Evolutionary conservation across 768 basidiomycete species (phyloP).

Genomic region (Myochromella boudieri): DNA sequence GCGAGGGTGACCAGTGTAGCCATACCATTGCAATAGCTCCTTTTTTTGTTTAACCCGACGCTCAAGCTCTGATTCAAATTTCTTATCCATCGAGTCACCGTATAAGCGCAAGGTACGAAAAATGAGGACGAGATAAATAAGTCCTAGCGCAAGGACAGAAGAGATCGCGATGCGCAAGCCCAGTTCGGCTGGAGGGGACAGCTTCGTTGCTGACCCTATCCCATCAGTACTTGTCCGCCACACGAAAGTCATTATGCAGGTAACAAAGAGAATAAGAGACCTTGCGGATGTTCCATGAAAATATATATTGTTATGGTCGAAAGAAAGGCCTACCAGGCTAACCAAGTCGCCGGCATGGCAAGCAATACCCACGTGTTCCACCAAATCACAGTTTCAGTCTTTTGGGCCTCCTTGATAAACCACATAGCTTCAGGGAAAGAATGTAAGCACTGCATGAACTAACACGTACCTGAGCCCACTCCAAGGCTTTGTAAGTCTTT

Average conservation of each 20-base stretch:
- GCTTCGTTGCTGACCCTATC: constrained; percentile 35
- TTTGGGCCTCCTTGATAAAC: constrained; percentile 47
- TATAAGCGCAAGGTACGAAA: constrained; percentile 54
- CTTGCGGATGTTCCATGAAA: constrained; percentile 15
- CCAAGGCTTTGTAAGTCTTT: constrained; percentile 66
- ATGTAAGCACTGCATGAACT: constrained; percentile 29
- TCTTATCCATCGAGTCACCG: constrained; percentile 38
- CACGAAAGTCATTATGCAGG: constrained; percentile 53
- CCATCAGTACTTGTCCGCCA: constrained; percentile 56
- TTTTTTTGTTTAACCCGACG: not conserved
- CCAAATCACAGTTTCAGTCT: constrained; percentile 23
- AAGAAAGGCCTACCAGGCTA: constrained; percentile 44
- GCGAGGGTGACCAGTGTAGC: no score
- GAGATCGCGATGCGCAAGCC: constrained; percentile 60
- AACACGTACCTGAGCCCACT: constrained; percentile 67
- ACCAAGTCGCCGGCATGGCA: constrained; percentile 60
- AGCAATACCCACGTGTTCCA: constrained; percentile 71
- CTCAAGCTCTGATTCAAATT: constrained; percentile 17
- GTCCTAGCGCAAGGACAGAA: constrained; percentile 45
- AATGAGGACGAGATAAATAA: constrained; percentile 53
- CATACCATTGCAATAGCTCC: not conserved
- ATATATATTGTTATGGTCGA: not conserved
- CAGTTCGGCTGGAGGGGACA: constrained; percentile 38
- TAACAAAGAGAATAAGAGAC: constrained; percentile 53
- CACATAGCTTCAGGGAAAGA: not conserved